Evolutionary conservation across 1,284 basidiomycete species (phyloP), one percentile per base, ranked within the genome.

Genomic region (Sanghuangporus weigelae): DNA sequence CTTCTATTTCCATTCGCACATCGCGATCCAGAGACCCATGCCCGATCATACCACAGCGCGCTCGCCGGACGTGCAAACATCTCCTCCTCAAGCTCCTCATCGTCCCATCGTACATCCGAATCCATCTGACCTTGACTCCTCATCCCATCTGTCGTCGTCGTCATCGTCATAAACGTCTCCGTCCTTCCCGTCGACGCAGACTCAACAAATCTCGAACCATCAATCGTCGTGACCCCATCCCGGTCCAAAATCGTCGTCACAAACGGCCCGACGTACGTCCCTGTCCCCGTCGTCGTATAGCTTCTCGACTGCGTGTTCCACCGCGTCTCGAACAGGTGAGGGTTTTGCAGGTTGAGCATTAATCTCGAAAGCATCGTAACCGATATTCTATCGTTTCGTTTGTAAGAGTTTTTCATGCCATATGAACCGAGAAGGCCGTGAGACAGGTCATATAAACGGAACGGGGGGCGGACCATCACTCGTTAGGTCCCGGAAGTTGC

Each of bases 321-420:
- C 4, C 12, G 21, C 4, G 56, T 12, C 26, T 48, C 46, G 53
- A 64, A 61, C 16, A 61, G 46, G 26, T 35, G 44, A 2, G 59
- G 63, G 35, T 65, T 63, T 23, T 62, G 62, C 14, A 66, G 46
- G 23, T 66, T 66, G 49, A 66, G 57, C 62, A 66, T 66, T 1
- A 66, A 23, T 2, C 65, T 57, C 16, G 65, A 60, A 38, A 66
- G 35, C 57, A 63, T 59, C 39, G 62, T 60, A 12, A 62, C 61
- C 19, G 65, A 66, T 21, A 66, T 40, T 8, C 60, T 64, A 46
- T 50, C 16, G 44, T 46, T 46, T 19, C 40, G 40, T 39, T 36
- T 35, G 51, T 49, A 21, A 19, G n/a, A 19, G 44, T 46, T 46
- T 46, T 26, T 26, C 23, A 26, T 26, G 23, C 5, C 44, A n/a